A percentile compares a stretch with the other conserved stretches of the same genome.
Conservation (phyloP, 768 basidiomycete genomes). For the Leccinum ochraceum region DNA sequence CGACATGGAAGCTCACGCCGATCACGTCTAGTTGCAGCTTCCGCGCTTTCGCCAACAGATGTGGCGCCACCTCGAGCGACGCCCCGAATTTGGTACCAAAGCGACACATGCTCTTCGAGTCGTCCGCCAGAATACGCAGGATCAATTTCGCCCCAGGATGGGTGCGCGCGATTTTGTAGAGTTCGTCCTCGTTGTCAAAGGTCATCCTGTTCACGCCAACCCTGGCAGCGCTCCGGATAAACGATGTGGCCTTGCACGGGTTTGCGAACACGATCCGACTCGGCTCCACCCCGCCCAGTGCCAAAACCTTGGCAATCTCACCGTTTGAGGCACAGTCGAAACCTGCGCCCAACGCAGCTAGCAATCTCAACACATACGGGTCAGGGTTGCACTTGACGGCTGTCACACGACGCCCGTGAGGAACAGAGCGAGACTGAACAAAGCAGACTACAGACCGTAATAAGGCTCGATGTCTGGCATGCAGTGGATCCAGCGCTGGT, state of each 20-base stretch:
- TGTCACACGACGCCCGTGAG: conserved; percentile 36
- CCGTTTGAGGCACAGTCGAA: conserved; percentile 98
- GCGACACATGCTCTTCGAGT: conserved; percentile 90
- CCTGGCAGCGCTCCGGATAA: conserved; percentile 82
- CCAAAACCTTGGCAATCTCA: conserved; percentile 83
- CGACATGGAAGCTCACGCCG: conserved; percentile 97
- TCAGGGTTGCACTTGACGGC: conserved; percentile 99
- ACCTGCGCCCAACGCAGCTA: conserved; percentile 86
- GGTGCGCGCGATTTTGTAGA: conserved; percentile 84
- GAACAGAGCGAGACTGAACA: conserved; percentile 24
- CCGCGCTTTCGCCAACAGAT: conserved; percentile 74
- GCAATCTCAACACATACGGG: conserved; percentile 87
- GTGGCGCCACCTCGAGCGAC: conserved; percentile 75
- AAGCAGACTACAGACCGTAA: conserved; percentile 64
- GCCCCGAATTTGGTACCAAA: conserved; percentile 98
- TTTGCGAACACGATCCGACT: conserved; percentile 95
- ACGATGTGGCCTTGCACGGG: conserved; percentile 96
- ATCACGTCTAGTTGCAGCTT: conserved; percentile 83
- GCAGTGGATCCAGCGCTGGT: conserved; percentile 74
- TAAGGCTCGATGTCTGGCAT: conserved; percentile 90
- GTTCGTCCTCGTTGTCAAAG: conserved; percentile 96
- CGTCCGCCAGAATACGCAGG: conserved; percentile 96
- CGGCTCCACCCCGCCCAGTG: conserved; percentile 71
- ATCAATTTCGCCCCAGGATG: conserved; percentile 86
- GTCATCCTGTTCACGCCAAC: conserved; percentile 91